phyloP scores from a whole-genome alignment of 164 flowering plant genomes.

The Euptelea pleiosperma region DNA sequence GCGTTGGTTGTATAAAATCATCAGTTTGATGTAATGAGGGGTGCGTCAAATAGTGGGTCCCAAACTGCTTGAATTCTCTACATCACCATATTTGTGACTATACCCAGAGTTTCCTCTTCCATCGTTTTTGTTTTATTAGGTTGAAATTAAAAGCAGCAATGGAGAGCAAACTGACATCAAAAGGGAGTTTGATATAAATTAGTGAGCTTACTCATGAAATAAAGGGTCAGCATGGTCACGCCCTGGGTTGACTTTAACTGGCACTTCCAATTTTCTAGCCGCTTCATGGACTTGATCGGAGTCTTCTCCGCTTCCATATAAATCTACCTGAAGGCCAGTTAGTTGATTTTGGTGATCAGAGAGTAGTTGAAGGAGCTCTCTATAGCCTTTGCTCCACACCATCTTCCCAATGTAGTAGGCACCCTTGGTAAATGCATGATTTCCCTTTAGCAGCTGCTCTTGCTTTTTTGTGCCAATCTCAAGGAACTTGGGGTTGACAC shows the following conservation, averaged over 20 bases:
- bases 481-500: conserved; percentile 91
- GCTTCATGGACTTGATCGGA: conserved; percentile 67
- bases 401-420: conserved; percentile 95
- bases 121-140: no score
- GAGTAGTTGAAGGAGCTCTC: conserved; percentile 76
- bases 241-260: conserved; percentile 71
- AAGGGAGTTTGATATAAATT: background rate
- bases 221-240: conserved; percentile 92
- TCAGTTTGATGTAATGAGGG: no score
- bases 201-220: conserved; percentile 81
- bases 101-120: no score
- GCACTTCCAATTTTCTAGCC: conserved; percentile 51
- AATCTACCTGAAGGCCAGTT: conserved; percentile 66
- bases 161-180: no score
- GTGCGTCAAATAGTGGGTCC: no score
- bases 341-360: conserved; percentile 63
- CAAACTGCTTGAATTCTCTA: no score
- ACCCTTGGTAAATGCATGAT: conserved; percentile 59
- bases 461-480: conserved; percentile 68
- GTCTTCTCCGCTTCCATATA: conserved; percentile 92
- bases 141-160: background rate
- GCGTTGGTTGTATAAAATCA: no score
- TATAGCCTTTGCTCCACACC: conserved; percentile 96
- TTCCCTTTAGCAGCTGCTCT: conserved; percentile 46
- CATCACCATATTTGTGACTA: no score